Base-by-base conservation (phyloP, 495 filamentous ascomycete genomes). In the Glarea lozoyensis region DNA sequence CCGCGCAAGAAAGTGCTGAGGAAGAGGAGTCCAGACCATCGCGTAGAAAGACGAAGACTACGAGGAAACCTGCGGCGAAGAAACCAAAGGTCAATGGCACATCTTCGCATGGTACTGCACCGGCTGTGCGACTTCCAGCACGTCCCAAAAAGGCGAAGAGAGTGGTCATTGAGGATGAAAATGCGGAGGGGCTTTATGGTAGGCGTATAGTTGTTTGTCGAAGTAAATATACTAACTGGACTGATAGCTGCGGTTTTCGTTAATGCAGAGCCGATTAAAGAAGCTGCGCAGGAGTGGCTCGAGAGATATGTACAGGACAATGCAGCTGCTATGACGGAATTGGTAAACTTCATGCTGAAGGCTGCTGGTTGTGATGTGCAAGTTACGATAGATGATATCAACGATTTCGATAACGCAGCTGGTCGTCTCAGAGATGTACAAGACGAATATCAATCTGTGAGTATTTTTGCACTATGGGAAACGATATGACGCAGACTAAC, bases 271-370 rank as follows among this genome's bases (percentile, higher is more conserved):
- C 70, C 68, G 16, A 63, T 77, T 15, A 82, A 94, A 43, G 79
- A 82, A 22, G 79, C 86, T n/a, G 87, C 86, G 4, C 75, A 79
- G 13, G 71, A 81, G 33, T 97, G 89, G 90, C 70, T 88, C 38
- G 63, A 71, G 22, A 69, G 70, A 51, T 97, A 90, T 65, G 69
- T 82, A 39, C 65, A 73, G 23, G 62, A 90, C 51, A 75, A 81
- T 38, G 58, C 73, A 2, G 64, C 66, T 22, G 85, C 86, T 4
- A 72, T 95, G 59, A 76, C 79, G 10, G 86, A 94, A 29, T 62
- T 98, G 48, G 73, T 98, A 42, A 97, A 94, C 57, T 88, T 94
- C 52, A 78, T 95, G 16, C 67, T 98, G 3, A 76, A 80, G 56
- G 82, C 82, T 40, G 77, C 88, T 25, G 92, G 92, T 21, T 88